Conservation (phyloP, 2,329 filamentous ascomycete genomes). For the Fusarium sp. region DNA sequence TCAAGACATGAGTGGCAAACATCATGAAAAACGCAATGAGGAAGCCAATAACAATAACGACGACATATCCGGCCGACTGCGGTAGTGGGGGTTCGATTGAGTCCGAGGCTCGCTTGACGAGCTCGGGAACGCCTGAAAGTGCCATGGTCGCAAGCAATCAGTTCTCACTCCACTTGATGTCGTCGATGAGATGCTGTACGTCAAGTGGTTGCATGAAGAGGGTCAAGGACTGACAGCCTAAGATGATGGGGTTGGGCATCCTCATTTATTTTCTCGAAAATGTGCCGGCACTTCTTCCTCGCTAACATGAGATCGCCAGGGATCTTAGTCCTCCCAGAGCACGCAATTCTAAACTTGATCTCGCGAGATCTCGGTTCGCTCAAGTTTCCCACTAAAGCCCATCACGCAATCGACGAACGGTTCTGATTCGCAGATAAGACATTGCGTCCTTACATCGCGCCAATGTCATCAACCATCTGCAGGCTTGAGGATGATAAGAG, state of each 20-base stretch:
- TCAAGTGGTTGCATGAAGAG: neutral
- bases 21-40: slow-evolving; percentile 58
- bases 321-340: neutral
- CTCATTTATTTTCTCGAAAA: neutral
- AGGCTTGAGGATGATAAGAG: neutral
- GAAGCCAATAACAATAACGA: slow-evolving; percentile 51
- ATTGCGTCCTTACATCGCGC: neutral
- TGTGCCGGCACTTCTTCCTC: neutral
- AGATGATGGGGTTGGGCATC: neutral
- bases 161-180: neutral
- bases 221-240: neutral
- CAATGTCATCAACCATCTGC: neutral
- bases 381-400: neutral
- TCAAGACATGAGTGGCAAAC: slow-evolving; percentile 58
- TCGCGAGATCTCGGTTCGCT: neutral
- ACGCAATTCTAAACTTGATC: neutral
- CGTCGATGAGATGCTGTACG: too few species aligned
- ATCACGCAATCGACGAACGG: neutral
- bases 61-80: slow-evolving; percentile 47
- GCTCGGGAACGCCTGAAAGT: neutral
- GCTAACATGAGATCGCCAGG: neutral
- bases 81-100: slow-evolving; percentile 44
- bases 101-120: neutral
- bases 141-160: neutral
- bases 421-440: neutral